Percentiles rank a stretch among this genome's conserved stretches.
Conservation (phyloP, 768 basidiomycete species). For the Naganishia friedmannii region DNA sequence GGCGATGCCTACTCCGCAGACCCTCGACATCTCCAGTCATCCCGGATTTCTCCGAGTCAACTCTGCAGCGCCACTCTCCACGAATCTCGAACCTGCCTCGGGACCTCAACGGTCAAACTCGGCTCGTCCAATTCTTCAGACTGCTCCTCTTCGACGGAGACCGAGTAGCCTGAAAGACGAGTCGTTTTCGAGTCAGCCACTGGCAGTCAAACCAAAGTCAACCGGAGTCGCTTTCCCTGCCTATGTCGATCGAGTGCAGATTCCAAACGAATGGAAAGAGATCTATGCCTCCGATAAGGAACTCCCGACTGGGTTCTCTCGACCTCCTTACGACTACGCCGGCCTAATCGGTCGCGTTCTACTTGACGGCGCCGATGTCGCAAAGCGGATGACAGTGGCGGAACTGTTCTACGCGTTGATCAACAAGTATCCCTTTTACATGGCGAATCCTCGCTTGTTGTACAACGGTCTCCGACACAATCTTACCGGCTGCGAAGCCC, state of each 20-base stretch:
- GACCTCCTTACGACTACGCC: constrained; percentile 36
- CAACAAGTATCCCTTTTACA: constrained; percentile 31
- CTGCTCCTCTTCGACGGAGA: constrained; percentile 1
- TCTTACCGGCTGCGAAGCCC: constrained; percentile 49
- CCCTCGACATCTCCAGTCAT: background rate
- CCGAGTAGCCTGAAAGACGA: background rate
- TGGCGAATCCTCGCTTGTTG: constrained; percentile 46
- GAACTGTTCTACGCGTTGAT: constrained; percentile 38
- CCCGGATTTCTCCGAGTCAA: constrained; percentile 13
- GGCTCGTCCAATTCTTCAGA: background rate
- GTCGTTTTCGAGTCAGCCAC: background rate
- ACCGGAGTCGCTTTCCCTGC: constrained; percentile 20
- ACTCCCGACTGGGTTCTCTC: constrained; percentile 14
- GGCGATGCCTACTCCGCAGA: constrained; percentile 3
- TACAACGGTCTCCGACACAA: constrained; percentile 52
- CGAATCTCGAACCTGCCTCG: constrained; percentile 3
- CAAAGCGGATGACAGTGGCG: constrained; percentile 46
- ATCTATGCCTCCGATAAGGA: constrained; percentile 1
- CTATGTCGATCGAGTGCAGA: constrained; percentile 12
- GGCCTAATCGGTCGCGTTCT: constrained; percentile 50
- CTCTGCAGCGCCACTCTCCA: background rate
- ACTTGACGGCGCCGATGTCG: constrained; percentile 34
- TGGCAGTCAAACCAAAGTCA: background rate
- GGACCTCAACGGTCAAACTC: constrained; percentile 14
- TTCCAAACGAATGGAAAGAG: constrained; percentile 14